These are phyloP conservation scores for Candida neerlandica DNA, from an alignment of 1,139 yeast genomes.

Conservation along the genomic window DNA sequence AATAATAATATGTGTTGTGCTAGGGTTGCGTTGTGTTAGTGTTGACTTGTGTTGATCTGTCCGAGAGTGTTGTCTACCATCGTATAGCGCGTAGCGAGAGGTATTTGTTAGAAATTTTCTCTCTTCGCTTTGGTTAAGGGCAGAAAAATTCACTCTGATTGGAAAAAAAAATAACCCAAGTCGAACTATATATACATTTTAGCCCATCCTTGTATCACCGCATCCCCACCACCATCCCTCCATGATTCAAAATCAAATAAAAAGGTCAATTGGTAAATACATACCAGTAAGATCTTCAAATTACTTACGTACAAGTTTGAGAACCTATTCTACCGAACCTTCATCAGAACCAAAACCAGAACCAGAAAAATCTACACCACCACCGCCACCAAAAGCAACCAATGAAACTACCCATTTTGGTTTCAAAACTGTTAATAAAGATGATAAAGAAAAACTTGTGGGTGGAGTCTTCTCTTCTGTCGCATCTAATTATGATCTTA, in stretches of 20 bases:
- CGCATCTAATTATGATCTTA: conserved; percentile 89
- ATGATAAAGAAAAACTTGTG: conserved; percentile 84
- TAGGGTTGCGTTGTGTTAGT: too few relatives aligned
- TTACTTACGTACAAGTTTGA: background rate
- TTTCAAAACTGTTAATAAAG: conserved; percentile 76
- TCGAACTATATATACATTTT: too few relatives aligned
- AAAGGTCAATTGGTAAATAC: conserved; percentile 8
- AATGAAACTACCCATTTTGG: conserved; percentile 84
- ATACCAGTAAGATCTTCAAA: conserved; percentile 4
- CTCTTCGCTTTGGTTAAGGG: background rate
- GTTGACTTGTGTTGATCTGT: background rate
- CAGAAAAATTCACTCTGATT: background rate
- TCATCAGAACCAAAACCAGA: conserved; percentile 7
- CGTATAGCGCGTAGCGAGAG: background rate
- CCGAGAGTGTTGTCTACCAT: background rate
- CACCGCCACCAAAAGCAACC: conserved; percentile 10
- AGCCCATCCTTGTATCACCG: too few relatives aligned
- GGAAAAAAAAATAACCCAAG: background rate
- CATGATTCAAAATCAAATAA: conserved; percentile 6
- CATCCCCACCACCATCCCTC: background rate
- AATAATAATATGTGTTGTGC: too few relatives aligned
- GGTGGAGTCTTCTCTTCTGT: conserved; percentile 92
- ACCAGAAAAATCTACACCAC: conserved; percentile 5
- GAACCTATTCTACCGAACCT: conserved; percentile 8
- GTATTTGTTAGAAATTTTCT: background rate